phyloP scores from a whole-genome alignment of 78 protist species.

The Corallochytrium limacisporum region DNA sequence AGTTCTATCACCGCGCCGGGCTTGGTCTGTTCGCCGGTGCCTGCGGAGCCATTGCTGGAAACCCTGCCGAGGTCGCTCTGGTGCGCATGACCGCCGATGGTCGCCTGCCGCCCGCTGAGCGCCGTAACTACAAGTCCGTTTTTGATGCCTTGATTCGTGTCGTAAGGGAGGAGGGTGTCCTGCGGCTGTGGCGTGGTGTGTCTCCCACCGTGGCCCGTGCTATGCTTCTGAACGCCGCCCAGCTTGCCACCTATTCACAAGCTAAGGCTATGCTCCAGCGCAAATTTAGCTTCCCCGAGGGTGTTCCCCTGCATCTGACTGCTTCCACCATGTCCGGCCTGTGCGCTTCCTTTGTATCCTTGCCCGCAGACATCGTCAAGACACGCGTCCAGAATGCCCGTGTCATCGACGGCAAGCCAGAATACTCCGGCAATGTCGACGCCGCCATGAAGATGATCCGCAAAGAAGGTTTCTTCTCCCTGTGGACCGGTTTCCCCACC shows the following conservation, averaged over 20 bases:
- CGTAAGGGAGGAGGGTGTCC: slow-evolving; percentile 45
- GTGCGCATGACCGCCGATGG: slow-evolving; percentile 43
- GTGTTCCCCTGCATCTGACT: not conserved
- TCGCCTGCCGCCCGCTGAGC: slow-evolving; percentile 28
- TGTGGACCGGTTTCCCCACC: slow-evolving; percentile 61
- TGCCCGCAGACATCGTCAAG: slow-evolving; percentile 18
- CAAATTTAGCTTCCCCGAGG: not conserved
- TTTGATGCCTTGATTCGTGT: slow-evolving; percentile 48
- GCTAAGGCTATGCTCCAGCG: not conserved
- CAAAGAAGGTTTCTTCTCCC: slow-evolving; percentile 51
- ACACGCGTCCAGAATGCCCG: slow-evolving; percentile 17
- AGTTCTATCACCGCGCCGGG: not conserved
- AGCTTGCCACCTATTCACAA: slow-evolving; percentile 13
- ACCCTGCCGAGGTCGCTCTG: slow-evolving; percentile 37
- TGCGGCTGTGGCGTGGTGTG: slow-evolving; percentile 1
- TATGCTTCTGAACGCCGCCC: slow-evolving; percentile 3
- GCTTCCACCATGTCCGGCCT: slow-evolving; percentile 10
- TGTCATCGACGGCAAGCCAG: too few relatives aligned
- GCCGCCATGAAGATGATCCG: not conserved
- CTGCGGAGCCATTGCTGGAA: slow-evolving; percentile 7
- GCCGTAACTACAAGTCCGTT: slow-evolving; percentile 56
- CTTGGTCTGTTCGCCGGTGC: slow-evolving; percentile 4
- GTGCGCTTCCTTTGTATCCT: slow-evolving; percentile 1
- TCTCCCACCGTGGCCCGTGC: slow-evolving; percentile 11
- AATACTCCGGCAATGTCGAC: too few relatives aligned